phyloP scores from a whole-genome alignment of 257 asterid species.

The Fraxinus quadrangulata region DNA sequence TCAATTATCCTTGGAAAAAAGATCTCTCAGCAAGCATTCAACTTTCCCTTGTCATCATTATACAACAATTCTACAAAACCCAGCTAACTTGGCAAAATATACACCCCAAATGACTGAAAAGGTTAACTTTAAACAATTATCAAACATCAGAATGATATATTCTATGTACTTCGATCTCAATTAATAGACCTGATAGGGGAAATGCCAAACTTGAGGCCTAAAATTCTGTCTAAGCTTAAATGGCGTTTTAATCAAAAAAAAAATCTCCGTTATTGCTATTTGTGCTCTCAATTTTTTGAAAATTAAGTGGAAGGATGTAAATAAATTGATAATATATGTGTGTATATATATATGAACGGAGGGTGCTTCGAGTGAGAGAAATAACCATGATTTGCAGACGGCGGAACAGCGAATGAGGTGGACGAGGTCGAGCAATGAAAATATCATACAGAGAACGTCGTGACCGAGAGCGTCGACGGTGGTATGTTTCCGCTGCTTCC shows the following conservation, averaged over 20 bases:
- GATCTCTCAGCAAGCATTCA: background rate
- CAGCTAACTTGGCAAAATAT: background rate
- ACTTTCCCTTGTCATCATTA: background rate
- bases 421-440: constrained; percentile 68
- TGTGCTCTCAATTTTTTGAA: background rate
- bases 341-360: background rate
- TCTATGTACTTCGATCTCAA: background rate
- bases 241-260: no score
- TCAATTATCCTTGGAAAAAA: background rate
- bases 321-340: background rate
- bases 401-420: constrained; percentile 85
- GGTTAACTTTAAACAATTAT: background rate
- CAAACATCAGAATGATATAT: background rate
- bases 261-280: background rate
- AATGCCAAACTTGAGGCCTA: background rate
- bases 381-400: constrained; percentile 83
- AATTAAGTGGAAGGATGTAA: background rate
- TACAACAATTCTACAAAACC: background rate
- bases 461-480: constrained; percentile 48
- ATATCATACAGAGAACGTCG: constrained; percentile 63
- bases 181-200: background rate
- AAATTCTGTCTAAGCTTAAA: background rate
- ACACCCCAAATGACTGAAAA: background rate
- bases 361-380: background rate
- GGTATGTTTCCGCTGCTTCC: constrained; percentile 37